Evolutionary conservation across 1,284 basidiomycete genomes (phyloP), one percentile per base, ranked within the genome.

Genomic region (Peniophora sp.): DNA sequence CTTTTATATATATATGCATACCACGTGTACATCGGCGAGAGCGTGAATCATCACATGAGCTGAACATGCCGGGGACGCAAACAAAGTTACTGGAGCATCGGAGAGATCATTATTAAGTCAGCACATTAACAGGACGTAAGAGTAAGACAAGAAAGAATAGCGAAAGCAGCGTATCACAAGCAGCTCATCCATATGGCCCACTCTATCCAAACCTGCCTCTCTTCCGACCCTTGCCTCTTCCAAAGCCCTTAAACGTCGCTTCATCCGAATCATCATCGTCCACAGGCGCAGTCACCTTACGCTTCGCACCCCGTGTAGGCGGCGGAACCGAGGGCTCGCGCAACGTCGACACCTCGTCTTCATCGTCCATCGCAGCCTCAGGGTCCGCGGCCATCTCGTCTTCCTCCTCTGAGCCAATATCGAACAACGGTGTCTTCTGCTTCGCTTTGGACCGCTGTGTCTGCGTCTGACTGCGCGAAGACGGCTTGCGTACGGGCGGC

Each of bases 251-350:
- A 67, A 87, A 88, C 17, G 78, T 75, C 19, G 72, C 75, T 53
- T 87, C 81, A 57, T 87, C 85, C 14, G 82, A 85, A 62, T 85
- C 84, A 58, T 85, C 83, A 49, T 83, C 79, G 5, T 72, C 66
- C 39, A 81, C 62, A 32, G 12, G 6, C 6, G 70, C 65, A 1
- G 67, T 16, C 23, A 58, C 59, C 5, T 61, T 52, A n/a, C 54
- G 53, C 47, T 57, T 53, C 46, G 55, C 48, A 27, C 53, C 50
- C 8, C 52, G 39, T 14, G 56, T 53, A 41, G 56, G 50, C 11
- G 55, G 57, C 20, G 58, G 50, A 9, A 47, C 50, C n/a, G 57
- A 48, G 10, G 50, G n/a, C 51, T 32, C 27, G 56, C 50, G 2
- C 48, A 49, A 2, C 39, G 51, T 11, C 54, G 56, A 50, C 59